phyloP scores from a whole-genome alignment of 495 filamentous ascomycete genomes.

The Penicillium argentinense region DNA sequence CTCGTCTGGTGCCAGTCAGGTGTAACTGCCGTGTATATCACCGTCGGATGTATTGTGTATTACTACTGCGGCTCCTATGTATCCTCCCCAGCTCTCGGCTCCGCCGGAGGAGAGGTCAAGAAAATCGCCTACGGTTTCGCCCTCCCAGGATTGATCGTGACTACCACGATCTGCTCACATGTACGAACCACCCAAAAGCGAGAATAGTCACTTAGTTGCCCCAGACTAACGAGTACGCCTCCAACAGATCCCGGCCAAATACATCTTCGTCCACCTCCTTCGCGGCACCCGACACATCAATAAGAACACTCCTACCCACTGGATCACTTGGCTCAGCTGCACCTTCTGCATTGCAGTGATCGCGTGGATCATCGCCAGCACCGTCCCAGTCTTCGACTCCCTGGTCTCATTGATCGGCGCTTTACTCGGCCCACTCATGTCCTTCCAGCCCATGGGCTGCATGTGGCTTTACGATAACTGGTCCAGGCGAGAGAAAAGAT shows the following conservation, averaged over 20 bases:
- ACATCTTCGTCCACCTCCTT: slow-evolving; percentile 61
- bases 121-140: slow-evolving; percentile 72
- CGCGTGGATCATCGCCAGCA: slow-evolving; percentile 67
- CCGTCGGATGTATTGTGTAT: slow-evolving; percentile 66
- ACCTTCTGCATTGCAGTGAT: slow-evolving; percentile 54
- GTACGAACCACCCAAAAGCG: slow-evolving; percentile 40
- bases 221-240: slow-evolving; percentile 22
- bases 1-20: slow-evolving; percentile 43
- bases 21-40: slow-evolving; percentile 59
- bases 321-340: slow-evolving; percentile 58
- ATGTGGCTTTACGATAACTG: slow-evolving; percentile 51
- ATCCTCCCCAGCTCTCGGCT: slow-evolving; percentile 64
- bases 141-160: slow-evolving; percentile 50
- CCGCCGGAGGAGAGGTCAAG: slow-evolving; percentile 56
- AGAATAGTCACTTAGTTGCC: slow-evolving; percentile 29
- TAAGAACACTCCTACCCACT: slow-evolving; percentile 57
- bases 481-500: slow-evolving; percentile 43
- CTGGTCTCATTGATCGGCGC: slow-evolving; percentile 61
- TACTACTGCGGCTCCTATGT: slow-evolving; percentile 65
- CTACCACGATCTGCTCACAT: slow-evolving; percentile 27
- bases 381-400: slow-evolving; percentile 67
- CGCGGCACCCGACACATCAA: slow-evolving; percentile 52
- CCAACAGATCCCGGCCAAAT: slow-evolving; percentile 45
- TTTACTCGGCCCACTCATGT: slow-evolving; percentile 52
- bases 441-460: slow-evolving; percentile 44